phyloP scores from a whole-genome alignment of 2,329 filamentous ascomycete species.

The Pseudohalonectria lignicola region DNA sequence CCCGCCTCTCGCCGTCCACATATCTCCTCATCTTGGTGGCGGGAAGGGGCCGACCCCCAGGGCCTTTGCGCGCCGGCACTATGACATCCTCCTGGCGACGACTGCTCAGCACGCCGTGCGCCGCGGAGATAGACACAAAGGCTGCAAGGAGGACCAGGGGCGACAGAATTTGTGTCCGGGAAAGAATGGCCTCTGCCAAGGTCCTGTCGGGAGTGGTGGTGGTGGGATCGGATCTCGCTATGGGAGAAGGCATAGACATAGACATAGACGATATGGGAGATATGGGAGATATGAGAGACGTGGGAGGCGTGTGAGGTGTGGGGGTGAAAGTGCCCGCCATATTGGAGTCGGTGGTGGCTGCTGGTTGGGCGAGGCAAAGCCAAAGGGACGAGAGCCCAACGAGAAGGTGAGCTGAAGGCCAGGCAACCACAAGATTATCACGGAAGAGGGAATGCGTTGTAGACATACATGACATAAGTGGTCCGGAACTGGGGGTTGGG shows the following conservation, averaged over 20 bases:
- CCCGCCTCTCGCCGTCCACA: constrained; percentile 21
- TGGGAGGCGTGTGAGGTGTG: too few species aligned
- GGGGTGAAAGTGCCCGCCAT: too few species aligned
- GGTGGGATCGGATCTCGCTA: too few species aligned
- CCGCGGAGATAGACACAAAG: constrained; percentile 38
- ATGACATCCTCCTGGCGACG: constrained; percentile 35
- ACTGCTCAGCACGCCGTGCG: constrained; percentile 41
- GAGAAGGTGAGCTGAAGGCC: neutral
- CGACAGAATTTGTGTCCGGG: constrained; percentile 38
- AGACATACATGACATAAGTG: constrained; percentile 5
- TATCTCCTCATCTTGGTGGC: constrained; percentile 32
- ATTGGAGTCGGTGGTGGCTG: too few species aligned
- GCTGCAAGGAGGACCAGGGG: constrained; percentile 38
- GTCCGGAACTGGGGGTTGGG: constrained; percentile 2
- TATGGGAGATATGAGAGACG: too few species aligned
- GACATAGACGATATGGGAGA: too few species aligned
- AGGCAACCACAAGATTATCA: neutral
- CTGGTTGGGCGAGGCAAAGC: too few species aligned
- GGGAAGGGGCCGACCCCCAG: constrained; percentile 82
- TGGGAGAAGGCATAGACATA: too few species aligned
- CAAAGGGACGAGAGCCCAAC: neutral
- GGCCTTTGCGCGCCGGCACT: constrained; percentile 51
- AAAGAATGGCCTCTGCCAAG: constrained; percentile 30
- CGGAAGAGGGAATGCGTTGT: neutral
- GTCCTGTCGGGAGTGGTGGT: too few species aligned